Conservation (phyloP, 805 yeast genomes). For the Komagataella pastoris region DNA sequence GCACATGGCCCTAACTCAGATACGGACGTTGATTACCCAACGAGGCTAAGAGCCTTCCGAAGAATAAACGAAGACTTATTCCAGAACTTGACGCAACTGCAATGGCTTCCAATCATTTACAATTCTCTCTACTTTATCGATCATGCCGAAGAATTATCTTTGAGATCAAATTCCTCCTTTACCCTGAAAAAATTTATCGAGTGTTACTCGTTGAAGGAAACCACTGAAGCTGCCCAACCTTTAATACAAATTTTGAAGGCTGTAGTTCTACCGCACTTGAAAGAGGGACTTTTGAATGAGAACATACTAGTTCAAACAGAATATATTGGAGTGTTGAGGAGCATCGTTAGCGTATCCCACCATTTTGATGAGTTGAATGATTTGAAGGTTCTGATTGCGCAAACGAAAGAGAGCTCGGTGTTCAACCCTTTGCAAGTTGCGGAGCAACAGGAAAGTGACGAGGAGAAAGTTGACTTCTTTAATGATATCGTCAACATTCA, state of each 20-base stretch:
- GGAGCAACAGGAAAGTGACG: slow-evolving; percentile 26
- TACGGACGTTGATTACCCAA: slow-evolving; percentile 70
- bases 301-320: slow-evolving; percentile 58
- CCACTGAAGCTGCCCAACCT: slow-evolving; percentile 13
- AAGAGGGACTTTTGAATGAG: slow-evolving; percentile 47
- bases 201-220: slow-evolving; percentile 20
- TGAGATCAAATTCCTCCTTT: slow-evolving; percentile 66
- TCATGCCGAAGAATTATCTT: slow-evolving; percentile 67
- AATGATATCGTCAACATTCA: slow-evolving; percentile 72
- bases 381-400: slow-evolving; percentile 5
- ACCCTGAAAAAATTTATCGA: slow-evolving; percentile 56
- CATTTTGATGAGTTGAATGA: slow-evolving; percentile 2
- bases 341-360: slow-evolving; percentile 36
- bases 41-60: slow-evolving; percentile 56
- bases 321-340: slow-evolving; percentile 51
- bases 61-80: slow-evolving; percentile 45
- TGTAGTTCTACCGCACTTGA: slow-evolving; percentile 49
- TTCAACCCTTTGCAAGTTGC: slow-evolving; percentile 27
- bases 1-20: slow-evolving; percentile 49
- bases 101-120: slow-evolving; percentile 74
- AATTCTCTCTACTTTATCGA: slow-evolving; percentile 57
- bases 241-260: slow-evolving; percentile 31
- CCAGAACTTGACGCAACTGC: slow-evolving; percentile 26
- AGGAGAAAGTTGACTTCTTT: slow-evolving; percentile 78
- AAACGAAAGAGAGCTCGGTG: slow-evolving; percentile 30